Conservation (phyloP, 2,329 filamentous ascomycete genomes). For the Diplodia scrobiculata region DNA sequence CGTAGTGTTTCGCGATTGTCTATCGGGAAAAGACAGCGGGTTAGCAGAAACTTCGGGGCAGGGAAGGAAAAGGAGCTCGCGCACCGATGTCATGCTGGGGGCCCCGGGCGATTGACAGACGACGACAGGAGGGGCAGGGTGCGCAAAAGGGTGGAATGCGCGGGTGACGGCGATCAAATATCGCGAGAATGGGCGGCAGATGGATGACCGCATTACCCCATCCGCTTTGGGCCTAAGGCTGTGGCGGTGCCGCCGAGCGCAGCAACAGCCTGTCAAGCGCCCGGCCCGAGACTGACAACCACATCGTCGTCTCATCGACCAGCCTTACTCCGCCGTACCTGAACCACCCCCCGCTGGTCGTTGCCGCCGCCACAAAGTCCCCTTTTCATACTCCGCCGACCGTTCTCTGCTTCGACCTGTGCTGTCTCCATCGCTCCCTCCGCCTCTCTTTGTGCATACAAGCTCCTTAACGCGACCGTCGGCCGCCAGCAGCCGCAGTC, state of each 20-base stretch:
- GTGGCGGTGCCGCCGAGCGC: slow-evolving; percentile 14
- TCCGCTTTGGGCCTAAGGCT: slow-evolving; percentile 13
- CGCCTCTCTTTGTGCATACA: slow-evolving; percentile 9
- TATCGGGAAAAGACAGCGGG: slow-evolving; percentile 29
- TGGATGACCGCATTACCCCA: slow-evolving; percentile 1
- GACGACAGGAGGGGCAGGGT: not conserved
- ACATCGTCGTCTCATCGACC: slow-evolving; percentile 21
- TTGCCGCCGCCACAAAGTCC: slow-evolving; percentile 1
- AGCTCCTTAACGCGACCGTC: slow-evolving; percentile 25
- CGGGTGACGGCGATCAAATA: slow-evolving; percentile 19
- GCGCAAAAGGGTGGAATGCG: slow-evolving; percentile 22
- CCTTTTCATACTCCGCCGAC: slow-evolving; percentile 16
- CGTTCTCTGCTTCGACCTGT: slow-evolving; percentile 9
- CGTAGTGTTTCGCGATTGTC: slow-evolving; percentile 52
- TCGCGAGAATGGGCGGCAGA: slow-evolving; percentile 8
- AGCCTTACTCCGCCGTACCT: slow-evolving; percentile 26
- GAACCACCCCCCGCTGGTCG: not conserved
- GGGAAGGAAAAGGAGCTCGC: slow-evolving; percentile 2
- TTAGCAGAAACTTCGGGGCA: not conserved
- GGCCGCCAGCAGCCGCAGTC: slow-evolving; percentile 33
- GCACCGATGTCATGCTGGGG: slow-evolving; percentile 22
- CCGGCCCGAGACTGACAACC: slow-evolving; percentile 21
- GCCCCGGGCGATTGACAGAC: slow-evolving; percentile 9
- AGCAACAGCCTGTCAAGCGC: slow-evolving; percentile 10
- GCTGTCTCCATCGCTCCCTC: slow-evolving; percentile 25